phyloP scores from a whole-genome alignment of 768 basidiomycete genomes.

The Termitomyces sp. region DNA sequence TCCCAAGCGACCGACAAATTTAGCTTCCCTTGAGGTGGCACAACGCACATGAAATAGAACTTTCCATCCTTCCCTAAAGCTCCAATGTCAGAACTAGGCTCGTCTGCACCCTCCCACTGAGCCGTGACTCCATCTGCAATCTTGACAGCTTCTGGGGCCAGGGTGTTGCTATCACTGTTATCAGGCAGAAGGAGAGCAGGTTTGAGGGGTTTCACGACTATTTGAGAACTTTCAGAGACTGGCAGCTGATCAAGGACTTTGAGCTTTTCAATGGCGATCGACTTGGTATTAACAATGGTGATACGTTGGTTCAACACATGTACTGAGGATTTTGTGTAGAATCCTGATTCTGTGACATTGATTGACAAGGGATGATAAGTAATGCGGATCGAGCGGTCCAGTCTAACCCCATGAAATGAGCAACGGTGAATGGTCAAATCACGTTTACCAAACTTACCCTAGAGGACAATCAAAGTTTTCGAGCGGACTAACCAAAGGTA shows the following conservation, averaged over 20 bases:
- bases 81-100: slow-evolving; percentile 20
- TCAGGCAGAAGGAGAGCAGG: slow-evolving; percentile 15
- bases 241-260: slow-evolving; percentile 36
- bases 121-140: slow-evolving; percentile 24
- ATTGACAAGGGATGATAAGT: slow-evolving; percentile 33
- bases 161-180: neutral
- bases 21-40: slow-evolving; percentile 27
- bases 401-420: slow-evolving; percentile 13
- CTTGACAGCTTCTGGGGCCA: slow-evolving; percentile 13
- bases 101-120: slow-evolving; percentile 34
- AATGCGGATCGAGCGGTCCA: slow-evolving; percentile 35
- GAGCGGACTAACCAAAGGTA: slow-evolving; percentile 36
- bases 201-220: slow-evolving; percentile 36
- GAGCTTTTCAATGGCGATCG: slow-evolving; percentile 19
- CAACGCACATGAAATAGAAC: slow-evolving; percentile 26
- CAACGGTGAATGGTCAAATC: neutral
- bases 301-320: slow-evolving; percentile 30
- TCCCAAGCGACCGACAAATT: slow-evolving; percentile 30
- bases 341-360: slow-evolving; percentile 25
- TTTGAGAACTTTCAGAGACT: slow-evolving; percentile 30
- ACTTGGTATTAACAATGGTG: slow-evolving; percentile 33
- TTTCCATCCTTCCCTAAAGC: slow-evolving; percentile 26
- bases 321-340: slow-evolving; percentile 27
- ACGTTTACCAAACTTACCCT: slow-evolving; percentile 25
- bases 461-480: slow-evolving; percentile 42